Evolutionary conservation across 352 stramenopile genomes (phyloP), one percentile per base, ranked within the genome.

Genomic region (Phytophthora pini): DNA sequence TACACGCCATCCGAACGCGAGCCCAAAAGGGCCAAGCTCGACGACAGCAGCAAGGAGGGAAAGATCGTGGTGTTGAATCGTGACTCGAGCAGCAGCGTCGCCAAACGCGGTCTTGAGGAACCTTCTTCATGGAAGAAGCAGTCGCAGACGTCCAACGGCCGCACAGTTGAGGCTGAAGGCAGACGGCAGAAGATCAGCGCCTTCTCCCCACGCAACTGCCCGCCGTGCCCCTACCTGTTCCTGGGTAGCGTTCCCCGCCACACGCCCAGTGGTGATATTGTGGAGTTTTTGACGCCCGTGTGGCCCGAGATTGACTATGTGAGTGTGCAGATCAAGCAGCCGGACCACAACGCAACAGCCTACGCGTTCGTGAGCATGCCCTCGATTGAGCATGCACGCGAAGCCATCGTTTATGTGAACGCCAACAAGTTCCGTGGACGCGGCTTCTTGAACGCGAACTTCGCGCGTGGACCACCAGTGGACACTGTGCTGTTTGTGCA

Each of bases 361-460:
- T 94, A 90, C 48, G 84, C 83, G 29, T 94, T 94, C 32, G 80
- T 90, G 41, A 89, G 77, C 41, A 59, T 92, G 32, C 70, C 82
- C 6, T 75, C 82, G 12, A 80, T 77, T 13, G 49, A 82, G n/a
- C 64, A 80, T 43, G 80, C 86, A 5, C 70, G 76, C 6, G 69
- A 89, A 49, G 76, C 77, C 5, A 90, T 94, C 31, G 70, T 70
- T 20, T 89, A 70, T 44, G 68, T 85, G 17, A 63, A 56, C 5
- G 60, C 43, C 3, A 74, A 72, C 40, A 79, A 82, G 46, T 85
- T 80, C 6, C 66, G 65, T 10, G 75, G 73, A 4, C 72, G 72
- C 0, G 54, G 59, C 10, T 61, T 88, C 27, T 61, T 94, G 29
- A 79, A 87, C 20, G 80, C 72, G 3, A 87, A 91, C 64, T 94